Evolutionary conservation across 169 alveolate genomes (phyloP).

Genomic region (Miamiensis avidus): DNA sequence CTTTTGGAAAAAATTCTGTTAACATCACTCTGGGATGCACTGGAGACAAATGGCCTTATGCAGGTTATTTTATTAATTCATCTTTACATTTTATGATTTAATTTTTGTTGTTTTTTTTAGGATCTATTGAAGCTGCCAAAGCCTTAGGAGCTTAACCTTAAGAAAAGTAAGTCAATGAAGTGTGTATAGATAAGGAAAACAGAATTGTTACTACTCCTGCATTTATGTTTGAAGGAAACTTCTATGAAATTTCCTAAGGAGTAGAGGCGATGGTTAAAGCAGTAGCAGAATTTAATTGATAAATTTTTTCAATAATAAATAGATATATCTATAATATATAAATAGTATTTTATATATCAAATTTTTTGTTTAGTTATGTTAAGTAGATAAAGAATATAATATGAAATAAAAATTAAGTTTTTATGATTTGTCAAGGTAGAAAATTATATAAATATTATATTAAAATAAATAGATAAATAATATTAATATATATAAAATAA

Average conservation of each 20-base stretch:
- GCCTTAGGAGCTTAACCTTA: slow-evolving; percentile 52
- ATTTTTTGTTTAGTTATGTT: too few species aligned
- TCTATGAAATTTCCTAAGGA: neutral
- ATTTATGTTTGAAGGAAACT: slow-evolving; percentile 47
- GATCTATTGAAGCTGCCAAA: slow-evolving; percentile 61
- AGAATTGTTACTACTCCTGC: slow-evolving; percentile 66
- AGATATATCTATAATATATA: too few species aligned
- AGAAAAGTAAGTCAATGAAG: slow-evolving; percentile 41
- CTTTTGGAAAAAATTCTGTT: slow-evolving; percentile 46
- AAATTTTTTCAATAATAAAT: neutral
- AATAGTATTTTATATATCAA: too few species aligned
- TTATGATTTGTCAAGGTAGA: too few species aligned
- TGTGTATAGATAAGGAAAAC: slow-evolving; percentile 45
- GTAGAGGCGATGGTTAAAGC: neutral
- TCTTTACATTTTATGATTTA: too few species aligned
- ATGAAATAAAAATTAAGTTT: too few species aligned
- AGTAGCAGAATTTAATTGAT: neutral
- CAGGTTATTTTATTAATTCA: too few species aligned
- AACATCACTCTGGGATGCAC: slow-evolving; percentile 61
- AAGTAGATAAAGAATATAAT: too few species aligned
- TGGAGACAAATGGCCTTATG: slow-evolving; percentile 56
- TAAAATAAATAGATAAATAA: too few species aligned
- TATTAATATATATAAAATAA: too few species aligned
- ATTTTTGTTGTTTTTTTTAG: too few species aligned
- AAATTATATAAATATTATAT: too few species aligned